phyloP scores from a whole-genome alignment of 2,329 filamentous ascomycete genomes.

The Aspergillus persii region DNA sequence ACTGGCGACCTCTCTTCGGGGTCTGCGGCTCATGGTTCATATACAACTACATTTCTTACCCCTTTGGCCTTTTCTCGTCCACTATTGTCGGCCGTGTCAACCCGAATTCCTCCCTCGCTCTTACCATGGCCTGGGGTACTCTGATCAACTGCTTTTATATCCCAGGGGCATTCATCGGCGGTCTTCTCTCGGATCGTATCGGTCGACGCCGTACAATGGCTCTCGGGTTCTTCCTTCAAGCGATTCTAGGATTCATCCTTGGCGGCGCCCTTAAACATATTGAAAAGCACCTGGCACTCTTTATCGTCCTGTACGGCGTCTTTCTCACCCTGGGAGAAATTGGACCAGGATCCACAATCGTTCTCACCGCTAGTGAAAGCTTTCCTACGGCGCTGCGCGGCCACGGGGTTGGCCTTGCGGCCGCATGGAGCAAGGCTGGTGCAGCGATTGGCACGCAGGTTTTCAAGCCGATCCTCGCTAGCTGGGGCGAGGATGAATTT shows the following conservation, averaged over 20 bases:
- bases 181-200: conserved; percentile 50
- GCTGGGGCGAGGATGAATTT: conserved; percentile 38
- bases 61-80: conserved; percentile 56
- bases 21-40: conserved; percentile 50
- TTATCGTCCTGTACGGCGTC: conserved; percentile 53
- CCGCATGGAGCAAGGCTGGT: conserved; percentile 51
- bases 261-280: conserved; percentile 50
- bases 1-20: conserved; percentile 51
- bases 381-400: conserved; percentile 52
- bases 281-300: conserved; percentile 49
- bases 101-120: conserved; percentile 38
- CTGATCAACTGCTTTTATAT: conserved; percentile 54
- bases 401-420: conserved; percentile 49
- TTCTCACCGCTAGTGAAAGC: conserved; percentile 44
- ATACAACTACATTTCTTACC: conserved; percentile 56
- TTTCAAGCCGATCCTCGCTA: conserved; percentile 52
- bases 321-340: conserved; percentile 52
- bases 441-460: conserved; percentile 53
- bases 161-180: conserved; percentile 49
- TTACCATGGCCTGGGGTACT: conserved; percentile 47
- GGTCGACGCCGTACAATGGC: conserved; percentile 53
- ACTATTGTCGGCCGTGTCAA: conserved; percentile 52
- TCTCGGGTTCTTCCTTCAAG: conserved; percentile 48
- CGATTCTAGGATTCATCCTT: conserved; percentile 49
- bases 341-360: conserved; percentile 47